A percentile compares a stretch with the other conserved stretches of the same genome.
phyloP scores from a whole-genome alignment of 2,329 filamentous ascomycete species.

The Blumeria hordei region DNA sequence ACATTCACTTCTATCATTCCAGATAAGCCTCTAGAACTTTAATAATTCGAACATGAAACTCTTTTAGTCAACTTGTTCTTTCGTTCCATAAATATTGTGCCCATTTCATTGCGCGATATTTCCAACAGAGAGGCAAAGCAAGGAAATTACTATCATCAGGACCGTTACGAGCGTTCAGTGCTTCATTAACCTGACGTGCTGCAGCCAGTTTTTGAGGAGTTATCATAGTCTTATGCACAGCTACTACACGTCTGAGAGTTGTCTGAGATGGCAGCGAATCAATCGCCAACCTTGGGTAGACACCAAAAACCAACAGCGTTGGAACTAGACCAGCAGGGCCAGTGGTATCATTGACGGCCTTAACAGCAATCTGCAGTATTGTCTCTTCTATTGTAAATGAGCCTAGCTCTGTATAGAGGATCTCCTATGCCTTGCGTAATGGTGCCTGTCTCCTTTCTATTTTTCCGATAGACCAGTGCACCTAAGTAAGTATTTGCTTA shows the following conservation, averaged over 20 bases:
- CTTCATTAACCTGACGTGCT: background rate
- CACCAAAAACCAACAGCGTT: background rate
- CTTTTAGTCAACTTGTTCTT: no score
- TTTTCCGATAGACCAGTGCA: background rate
- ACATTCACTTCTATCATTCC: no score
- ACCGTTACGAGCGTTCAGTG: background rate
- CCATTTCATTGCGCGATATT: no score
- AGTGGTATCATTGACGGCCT: slow-evolving; percentile 1
- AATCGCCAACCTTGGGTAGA: background rate
- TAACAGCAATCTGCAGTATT: background rate
- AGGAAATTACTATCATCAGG: background rate
- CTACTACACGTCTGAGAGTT: background rate
- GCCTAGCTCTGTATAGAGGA: background rate
- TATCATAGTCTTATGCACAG: background rate
- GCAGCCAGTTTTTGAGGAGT: background rate
- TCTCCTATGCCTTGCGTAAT: background rate
- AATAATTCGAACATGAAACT: no score
- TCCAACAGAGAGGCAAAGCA: background rate
- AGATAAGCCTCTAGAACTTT: no score
- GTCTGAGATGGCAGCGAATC: slow-evolving; percentile 1
- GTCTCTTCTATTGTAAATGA: background rate
- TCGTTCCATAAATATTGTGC: no score
- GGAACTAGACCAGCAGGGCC: background rate
- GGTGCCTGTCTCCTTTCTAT: background rate
- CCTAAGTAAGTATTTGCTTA: background rate